Percentiles rank a stretch among this genome's conserved stretches.
These are phyloP conservation scores for Penicillium longicatenatum DNA, from an alignment of 495 filamentous ascomycete species.

Conservation along the genomic window DNA sequence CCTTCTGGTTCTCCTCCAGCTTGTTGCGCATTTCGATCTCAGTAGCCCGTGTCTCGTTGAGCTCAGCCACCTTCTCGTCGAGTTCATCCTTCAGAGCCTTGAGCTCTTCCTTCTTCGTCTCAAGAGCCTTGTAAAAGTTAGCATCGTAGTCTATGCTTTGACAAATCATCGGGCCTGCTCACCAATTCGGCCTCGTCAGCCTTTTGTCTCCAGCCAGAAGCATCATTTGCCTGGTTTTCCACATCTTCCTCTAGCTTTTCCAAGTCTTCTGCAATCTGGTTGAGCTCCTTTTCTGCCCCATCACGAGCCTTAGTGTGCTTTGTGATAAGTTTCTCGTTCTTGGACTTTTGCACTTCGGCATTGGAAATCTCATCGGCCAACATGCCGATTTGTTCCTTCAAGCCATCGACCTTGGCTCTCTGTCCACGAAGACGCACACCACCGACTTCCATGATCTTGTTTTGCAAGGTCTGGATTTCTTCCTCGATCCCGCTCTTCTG, in stretches of 20 bases:
- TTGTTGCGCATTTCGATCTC: constrained; percentile 99
- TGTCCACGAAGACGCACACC: constrained; percentile 89
- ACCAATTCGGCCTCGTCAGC: constrained; percentile 85
- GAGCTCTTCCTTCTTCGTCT: constrained; percentile 79
- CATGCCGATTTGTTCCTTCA: constrained; percentile 81
- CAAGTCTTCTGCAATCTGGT: constrained; percentile 66
- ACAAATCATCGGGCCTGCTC: constrained; percentile 12
- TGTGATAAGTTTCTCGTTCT: constrained; percentile 86
- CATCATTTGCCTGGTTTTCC: constrained; percentile 70
- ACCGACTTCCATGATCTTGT: constrained; percentile 97
- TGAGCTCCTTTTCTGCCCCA: constrained; percentile 75
- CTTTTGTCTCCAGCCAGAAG: constrained; percentile 67
- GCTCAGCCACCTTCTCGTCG: constrained; percentile 80
- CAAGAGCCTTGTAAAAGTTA: constrained; percentile 53
- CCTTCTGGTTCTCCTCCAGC: constrained; percentile 90
- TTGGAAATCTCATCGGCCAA: constrained; percentile 79
- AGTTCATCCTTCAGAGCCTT: constrained; percentile 78
- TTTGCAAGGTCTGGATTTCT: constrained; percentile 87
- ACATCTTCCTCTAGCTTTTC: constrained; percentile 76
- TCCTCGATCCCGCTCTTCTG: constrained; percentile 86
- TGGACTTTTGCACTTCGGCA: constrained; percentile 81
- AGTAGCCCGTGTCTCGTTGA: constrained; percentile 85
- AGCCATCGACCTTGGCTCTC: constrained; percentile 88
- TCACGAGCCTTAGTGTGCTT: constrained; percentile 83
- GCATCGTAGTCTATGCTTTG: constrained; percentile 7